A percentile compares a stretch with the other conserved stretches of the same genome.
phyloP scores from a whole-genome alignment of 1,139 yeast species.

The Suhomyces maxii region DNA sequence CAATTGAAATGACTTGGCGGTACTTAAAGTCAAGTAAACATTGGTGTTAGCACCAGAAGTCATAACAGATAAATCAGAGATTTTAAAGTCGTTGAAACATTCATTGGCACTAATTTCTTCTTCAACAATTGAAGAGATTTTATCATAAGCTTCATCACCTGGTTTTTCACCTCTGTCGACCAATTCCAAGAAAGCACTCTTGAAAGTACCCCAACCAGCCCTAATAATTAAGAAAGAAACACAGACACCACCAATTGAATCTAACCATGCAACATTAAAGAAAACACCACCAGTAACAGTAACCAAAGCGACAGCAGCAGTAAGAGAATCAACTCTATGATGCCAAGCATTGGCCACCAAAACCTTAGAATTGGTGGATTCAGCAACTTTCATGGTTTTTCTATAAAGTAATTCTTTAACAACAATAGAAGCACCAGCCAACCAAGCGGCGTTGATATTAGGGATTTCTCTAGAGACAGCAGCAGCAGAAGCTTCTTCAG shows the following conservation, averaged over 20 bases:
- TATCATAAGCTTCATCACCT: conserved; percentile 30
- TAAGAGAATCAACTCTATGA: conserved; percentile 92
- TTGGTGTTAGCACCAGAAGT: conserved; percentile 72
- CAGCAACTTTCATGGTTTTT: conserved; percentile 79
- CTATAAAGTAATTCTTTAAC: conserved; percentile 85
- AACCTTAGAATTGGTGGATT: conserved; percentile 77
- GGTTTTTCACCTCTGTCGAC: conserved; percentile 56
- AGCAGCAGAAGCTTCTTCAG: neutral
- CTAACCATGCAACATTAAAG: conserved; percentile 78
- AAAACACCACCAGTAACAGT: conserved; percentile 87
- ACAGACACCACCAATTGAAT: conserved; percentile 84
- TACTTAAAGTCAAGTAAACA: conserved; percentile 28
- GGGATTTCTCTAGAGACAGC: conserved; percentile 42
- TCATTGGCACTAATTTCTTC: conserved; percentile 20
- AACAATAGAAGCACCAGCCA: conserved; percentile 83
- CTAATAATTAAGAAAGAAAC: conserved; percentile 79
- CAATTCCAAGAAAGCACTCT: conserved; percentile 69
- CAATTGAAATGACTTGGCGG: conserved; percentile 21
- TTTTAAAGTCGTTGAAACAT: conserved; percentile 22
- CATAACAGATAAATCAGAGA: conserved; percentile 54
- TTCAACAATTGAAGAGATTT: conserved; percentile 23
- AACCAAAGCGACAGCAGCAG: conserved; percentile 85
- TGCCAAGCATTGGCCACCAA: conserved; percentile 98
- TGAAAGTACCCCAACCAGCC: conserved; percentile 81
- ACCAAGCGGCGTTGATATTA: conserved; percentile 91